Evolutionary conservation across 495 filamentous ascomycete genomes (phyloP), one percentile per base, ranked within the genome.

Genomic region (Podospora comata): DNA sequence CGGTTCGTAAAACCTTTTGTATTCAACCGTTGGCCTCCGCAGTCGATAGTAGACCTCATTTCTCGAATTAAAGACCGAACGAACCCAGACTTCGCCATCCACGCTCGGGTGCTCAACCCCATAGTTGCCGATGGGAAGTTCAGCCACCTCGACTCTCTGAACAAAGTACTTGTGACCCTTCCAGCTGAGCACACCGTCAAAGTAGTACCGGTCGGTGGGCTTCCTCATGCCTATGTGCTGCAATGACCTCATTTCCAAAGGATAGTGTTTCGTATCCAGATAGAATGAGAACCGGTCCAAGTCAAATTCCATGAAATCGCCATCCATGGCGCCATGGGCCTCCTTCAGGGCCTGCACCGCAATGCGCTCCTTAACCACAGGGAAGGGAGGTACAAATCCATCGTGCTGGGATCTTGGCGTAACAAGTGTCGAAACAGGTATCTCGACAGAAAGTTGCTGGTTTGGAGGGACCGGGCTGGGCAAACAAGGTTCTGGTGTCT

Each of bases 51-150:
- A 92, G 5, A 90, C 74, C 32, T 84, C 74, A 19, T 70, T 68
- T 1, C 74, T 73, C 0, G 75, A 59, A 16, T 80, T 74, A 1
- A 72, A 20, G 11, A 54, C 28, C 0, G 88, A 88, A 57, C 87
- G 84, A 32, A 92, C 84, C 85, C 87, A 91, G 23, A 92, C 83
- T 32, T 85, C 78, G 11, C 76, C 80, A 23, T 71, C 77, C 65
- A 88, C 84, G 3, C 79, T 79, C 60, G 82, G 74, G n/a, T 76
- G 64, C 0, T 74, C 65, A 19, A 79, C 70, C 3, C 84, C 85
- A 77, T 92, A 92, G 65, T 88, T 88, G 27, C 88, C 90, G 44
- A 92, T 84, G 0, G 89, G 87, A 13, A 90, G 75, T 27, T 80
- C 77, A 1, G 74, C 67, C 66, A 92, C 89, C 9, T 82, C 81